Base-by-base conservation (phyloP, 768 basidiomycete genomes). In the Collybiopsis confluens region DNA sequence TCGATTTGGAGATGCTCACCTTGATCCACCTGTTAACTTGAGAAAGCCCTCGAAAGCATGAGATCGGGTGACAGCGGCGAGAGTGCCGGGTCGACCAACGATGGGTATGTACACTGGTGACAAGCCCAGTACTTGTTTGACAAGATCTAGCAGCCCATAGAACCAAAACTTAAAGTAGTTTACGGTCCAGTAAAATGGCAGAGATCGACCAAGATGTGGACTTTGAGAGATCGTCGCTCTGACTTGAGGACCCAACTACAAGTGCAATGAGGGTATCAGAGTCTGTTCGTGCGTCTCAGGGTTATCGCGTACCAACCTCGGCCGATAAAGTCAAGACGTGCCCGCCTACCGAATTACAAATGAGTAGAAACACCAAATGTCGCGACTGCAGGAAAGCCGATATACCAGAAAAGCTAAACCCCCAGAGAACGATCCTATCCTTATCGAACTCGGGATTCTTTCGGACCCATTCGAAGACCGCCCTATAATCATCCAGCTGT, bases 401-500 rank as follows among this genome's bases (percentile, higher is more conserved):
- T 13, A 26, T 9, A 61, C 61, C 59, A 2, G 66, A 43, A 24
- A 68, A 66, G 49, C 68, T 69, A 13, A 63, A 61, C 2, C 67
- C 67, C 67, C 67, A 68, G 0, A 67, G 33, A 15, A 67, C 44
- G 28, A 66, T 48, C 33, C 59, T 45, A 2, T 64, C 48, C 9
- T 62, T 59, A 45, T 68, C 64, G 38, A 62, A 61, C 26, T 61
- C 58, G 3, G 57, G 46, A 35, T 61, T 56, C 48, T 62, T 54
- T 8, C 61, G 48, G 28, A 54, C 59, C 44, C 52, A 67, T 35
- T 65, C 63, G 37, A 69, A 48, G 33, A 67, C 68, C 1, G 64
- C 59, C 9, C 63, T 51, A 48, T 68, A 71, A 61, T 71, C 70
- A 1, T 69, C 69, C 37, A 66, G 62, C 53, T 69, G 69, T 38